Evolutionary conservation across 768 basidiomycete species (phyloP).

Genomic region (Trichaptum fuscoviolaceum): DNA sequence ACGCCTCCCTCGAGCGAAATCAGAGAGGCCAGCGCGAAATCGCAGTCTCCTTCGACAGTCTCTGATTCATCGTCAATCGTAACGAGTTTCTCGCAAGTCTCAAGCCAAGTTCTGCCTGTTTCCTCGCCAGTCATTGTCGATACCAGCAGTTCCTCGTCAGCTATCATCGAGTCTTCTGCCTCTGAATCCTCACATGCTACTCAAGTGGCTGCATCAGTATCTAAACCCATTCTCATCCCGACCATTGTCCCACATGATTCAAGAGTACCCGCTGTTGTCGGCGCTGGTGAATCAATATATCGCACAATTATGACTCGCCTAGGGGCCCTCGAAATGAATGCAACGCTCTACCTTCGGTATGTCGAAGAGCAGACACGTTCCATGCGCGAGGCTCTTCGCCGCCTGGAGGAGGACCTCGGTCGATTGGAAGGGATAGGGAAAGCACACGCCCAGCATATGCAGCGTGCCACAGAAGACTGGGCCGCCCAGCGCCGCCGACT

Average conservation of each 20-base stretch:
- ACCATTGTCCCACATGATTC: constrained; percentile 6
- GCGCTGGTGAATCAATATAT: constrained; percentile 87
- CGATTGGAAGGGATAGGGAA: constrained; percentile 69
- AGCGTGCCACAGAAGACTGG: constrained; percentile 60
- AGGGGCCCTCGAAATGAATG: constrained; percentile 77
- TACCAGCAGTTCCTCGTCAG: background rate
- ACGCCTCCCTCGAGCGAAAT: background rate
- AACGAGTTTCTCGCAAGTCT: background rate
- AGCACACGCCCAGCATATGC: constrained; percentile 62
- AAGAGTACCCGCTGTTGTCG: constrained; percentile 8
- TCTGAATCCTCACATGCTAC: constrained; percentile 4
- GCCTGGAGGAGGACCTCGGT: constrained; percentile 75
- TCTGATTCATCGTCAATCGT: background rate
- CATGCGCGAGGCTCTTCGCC: constrained; percentile 66
- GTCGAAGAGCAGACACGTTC: constrained; percentile 84
- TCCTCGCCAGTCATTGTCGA: background rate
- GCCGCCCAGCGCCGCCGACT: constrained; percentile 60
- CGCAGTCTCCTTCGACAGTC: background rate
- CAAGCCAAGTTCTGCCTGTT: background rate
- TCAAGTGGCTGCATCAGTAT: constrained; percentile 9
- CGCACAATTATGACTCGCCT: constrained; percentile 94
- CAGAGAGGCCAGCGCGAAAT: background rate
- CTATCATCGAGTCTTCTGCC: background rate
- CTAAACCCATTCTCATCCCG: constrained; percentile 15
- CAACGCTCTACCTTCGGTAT: constrained; percentile 78